Percentiles rank a stretch among this genome's conserved stretches.
Conservation (phyloP, 2,329 filamentous ascomycete species). For the Trichoderma citrinoviride region DNA sequence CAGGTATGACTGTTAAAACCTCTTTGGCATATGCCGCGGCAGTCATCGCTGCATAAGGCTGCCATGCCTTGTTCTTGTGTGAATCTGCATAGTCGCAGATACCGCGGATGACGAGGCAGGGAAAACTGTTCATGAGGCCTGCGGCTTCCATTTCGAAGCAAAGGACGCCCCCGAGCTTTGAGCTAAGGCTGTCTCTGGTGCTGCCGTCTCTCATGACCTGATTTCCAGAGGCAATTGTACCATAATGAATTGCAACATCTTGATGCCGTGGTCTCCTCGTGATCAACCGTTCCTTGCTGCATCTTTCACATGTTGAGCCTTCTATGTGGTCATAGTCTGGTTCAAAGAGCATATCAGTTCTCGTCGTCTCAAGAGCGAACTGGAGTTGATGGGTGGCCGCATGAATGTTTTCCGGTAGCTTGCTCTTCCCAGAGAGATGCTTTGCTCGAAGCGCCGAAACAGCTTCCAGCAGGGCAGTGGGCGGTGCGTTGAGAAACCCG, state of each 20-base stretch:
- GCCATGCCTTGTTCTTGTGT: not conserved
- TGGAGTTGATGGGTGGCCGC: not conserved
- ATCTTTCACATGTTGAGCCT: not conserved
- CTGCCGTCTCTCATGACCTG: not conserved
- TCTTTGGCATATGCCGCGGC: not conserved
- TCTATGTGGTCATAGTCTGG: not conserved
- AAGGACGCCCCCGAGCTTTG: not conserved
- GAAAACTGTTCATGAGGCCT: not conserved
- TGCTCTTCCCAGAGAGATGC: not conserved
- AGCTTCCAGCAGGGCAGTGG: not conserved
- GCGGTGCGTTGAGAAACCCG: not conserved
- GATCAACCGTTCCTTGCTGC: not conserved
- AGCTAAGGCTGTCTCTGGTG: not conserved
- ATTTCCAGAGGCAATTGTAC: not conserved
- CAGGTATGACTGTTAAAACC: not conserved
- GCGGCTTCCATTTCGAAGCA: not conserved
- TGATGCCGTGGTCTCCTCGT: not conserved
- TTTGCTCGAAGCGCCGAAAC: not conserved
- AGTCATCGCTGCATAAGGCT: not conserved
- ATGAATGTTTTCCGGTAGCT: not conserved
- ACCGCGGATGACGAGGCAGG: not conserved
- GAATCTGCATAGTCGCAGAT: not conserved
- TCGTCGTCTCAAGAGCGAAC: not conserved
- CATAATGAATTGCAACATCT: not conserved
- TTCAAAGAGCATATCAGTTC: not conserved